phyloP scores from a whole-genome alignment of 148 eudicot genomes.

The Silene conica region DNA sequence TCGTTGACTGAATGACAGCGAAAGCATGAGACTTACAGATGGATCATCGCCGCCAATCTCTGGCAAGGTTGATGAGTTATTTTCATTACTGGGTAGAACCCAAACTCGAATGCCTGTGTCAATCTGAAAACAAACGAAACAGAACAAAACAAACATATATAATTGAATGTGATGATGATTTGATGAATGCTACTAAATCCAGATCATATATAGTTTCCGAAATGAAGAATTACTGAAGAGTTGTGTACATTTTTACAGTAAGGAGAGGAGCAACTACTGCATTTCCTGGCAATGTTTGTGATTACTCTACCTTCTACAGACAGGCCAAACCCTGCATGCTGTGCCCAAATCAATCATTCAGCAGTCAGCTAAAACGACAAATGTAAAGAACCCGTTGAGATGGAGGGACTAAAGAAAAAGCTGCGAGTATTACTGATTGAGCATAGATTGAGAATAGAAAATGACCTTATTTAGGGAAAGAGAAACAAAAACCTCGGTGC shows the following conservation, averaged over 20 bases:
- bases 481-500: conserved; percentile 35
- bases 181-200: not conserved
- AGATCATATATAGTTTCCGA: not conserved
- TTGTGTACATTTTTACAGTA: conserved; percentile 50
- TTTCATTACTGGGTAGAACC: conserved; percentile 54
- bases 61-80: conserved; percentile 42
- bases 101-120: conserved; percentile 57
- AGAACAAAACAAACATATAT: not conserved
- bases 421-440: too few species aligned
- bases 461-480: conserved; percentile 48
- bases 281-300: conserved; percentile 58
- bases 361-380: not conserved
- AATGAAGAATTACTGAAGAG: not conserved
- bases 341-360: conserved; percentile 1
- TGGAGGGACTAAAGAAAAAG: too few species aligned
- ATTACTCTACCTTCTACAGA: conserved; percentile 75
- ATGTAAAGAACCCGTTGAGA: too few species aligned
- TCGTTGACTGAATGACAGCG: not conserved
- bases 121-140: conserved; percentile 35
- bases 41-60: conserved; percentile 82
- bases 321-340: conserved; percentile 87
- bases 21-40: conserved; percentile 37
- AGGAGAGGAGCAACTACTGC: conserved; percentile 64
- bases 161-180: not conserved
- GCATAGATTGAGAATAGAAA: too few species aligned